Conservation (phyloP, 208 protist species). For the Leishmania aethiopica region DNA sequence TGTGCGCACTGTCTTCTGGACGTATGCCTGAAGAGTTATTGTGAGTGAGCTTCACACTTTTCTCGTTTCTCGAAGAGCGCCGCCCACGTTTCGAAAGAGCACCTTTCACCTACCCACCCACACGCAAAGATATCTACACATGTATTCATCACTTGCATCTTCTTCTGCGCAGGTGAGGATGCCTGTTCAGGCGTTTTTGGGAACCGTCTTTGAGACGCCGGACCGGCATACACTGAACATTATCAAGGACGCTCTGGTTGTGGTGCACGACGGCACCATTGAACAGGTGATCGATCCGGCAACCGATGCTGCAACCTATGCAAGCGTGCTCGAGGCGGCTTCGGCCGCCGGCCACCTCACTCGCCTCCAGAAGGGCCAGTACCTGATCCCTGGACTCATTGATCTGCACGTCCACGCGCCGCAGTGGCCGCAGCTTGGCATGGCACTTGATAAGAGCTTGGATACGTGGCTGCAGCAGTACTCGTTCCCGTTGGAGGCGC, state of each 20-base stretch:
- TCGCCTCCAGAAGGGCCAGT: constrained; percentile 48
- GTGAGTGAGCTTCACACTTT: neutral
- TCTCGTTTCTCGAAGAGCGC: neutral
- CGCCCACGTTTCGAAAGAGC: neutral
- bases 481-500: constrained; percentile 93
- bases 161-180: neutral
- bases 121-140: neutral
- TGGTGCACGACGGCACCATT: constrained; percentile 55
- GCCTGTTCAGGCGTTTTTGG: constrained; percentile 24
- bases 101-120: neutral
- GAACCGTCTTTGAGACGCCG: constrained; percentile 64
- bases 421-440: constrained; percentile 91
- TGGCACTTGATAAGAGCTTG: constrained; percentile 83
- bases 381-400: constrained; percentile 90
- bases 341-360: constrained; percentile 33
- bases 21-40: neutral
- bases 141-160: neutral
- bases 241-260: constrained; percentile 49
- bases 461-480: constrained; percentile 92
- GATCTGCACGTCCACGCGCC: constrained; percentile 95
- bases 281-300: constrained; percentile 45
- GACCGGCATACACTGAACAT: constrained; percentile 41
- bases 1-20: neutral
- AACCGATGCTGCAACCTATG: constrained; percentile 25
- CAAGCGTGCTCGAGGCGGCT: constrained; percentile 27